Conservation (phyloP, 2,329 filamentous ascomycete genomes). For the Ramularia collo-cygni region DNA sequence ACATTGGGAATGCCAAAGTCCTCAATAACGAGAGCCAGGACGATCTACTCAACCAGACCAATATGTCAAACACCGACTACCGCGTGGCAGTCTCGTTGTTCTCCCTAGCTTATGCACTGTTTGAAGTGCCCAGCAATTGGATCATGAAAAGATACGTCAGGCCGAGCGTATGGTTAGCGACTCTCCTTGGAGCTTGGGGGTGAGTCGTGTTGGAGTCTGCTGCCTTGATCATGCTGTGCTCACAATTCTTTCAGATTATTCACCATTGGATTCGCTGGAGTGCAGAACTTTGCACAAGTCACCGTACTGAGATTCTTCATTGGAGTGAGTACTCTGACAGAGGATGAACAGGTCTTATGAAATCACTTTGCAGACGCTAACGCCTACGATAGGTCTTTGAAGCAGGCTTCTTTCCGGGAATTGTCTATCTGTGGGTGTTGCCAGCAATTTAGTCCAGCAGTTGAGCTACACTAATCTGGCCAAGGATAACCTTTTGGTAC, state of each 20-base stretch:
- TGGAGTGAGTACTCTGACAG: no score
- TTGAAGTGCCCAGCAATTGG: slow-evolving; percentile 33
- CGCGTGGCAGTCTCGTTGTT: slow-evolving; percentile 35
- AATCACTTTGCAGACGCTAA: no score
- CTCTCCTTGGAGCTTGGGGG: slow-evolving; percentile 35
- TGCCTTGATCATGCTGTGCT: no score
- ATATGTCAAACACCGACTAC: slow-evolving; percentile 57
- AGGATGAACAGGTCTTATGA: no score
- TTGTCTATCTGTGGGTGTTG: slow-evolving; percentile 8
- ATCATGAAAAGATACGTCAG: slow-evolving; percentile 34
- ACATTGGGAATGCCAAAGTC: slow-evolving; percentile 50
- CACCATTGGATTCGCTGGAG: slow-evolving; percentile 33
- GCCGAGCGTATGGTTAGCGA: slow-evolving; percentile 34
- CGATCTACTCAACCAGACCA: slow-evolving; percentile 55
- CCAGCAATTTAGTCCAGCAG: background rate
- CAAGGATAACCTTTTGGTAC: slow-evolving; percentile 45
- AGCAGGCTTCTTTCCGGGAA: slow-evolving; percentile 17
- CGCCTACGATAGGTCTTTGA: no score
- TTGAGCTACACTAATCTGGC: background rate
- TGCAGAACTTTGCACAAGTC: slow-evolving; percentile 30
- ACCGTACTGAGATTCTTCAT: slow-evolving; percentile 31
- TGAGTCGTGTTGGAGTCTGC: no score
- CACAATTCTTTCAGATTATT: no score
- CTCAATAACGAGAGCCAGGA: slow-evolving; percentile 55
- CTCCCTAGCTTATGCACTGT: slow-evolving; percentile 28